Evolutionary conservation across 2,329 filamentous ascomycete genomes (phyloP).

Genomic region (Aureobasidium vineae): DNA sequence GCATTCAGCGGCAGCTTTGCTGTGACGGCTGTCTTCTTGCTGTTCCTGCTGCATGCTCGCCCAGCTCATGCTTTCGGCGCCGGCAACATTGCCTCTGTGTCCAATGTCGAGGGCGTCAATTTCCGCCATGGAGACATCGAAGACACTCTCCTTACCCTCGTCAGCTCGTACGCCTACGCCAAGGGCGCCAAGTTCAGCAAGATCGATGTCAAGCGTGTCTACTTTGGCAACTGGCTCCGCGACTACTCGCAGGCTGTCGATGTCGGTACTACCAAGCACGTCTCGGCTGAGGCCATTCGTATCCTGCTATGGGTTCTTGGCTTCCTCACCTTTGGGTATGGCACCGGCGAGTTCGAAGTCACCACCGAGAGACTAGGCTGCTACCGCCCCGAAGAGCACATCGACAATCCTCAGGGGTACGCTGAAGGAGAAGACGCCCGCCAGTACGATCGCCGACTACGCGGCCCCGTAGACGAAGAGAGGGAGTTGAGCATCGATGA

Average conservation of each 20-base stretch:
- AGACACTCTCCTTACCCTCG: conserved; percentile 44
- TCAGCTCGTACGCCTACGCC: conserved; percentile 26
- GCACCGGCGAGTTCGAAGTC: conserved; percentile 57
- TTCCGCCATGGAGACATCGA: conserved; percentile 56
- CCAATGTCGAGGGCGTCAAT: conserved; percentile 49
- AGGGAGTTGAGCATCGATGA: conserved; percentile 47
- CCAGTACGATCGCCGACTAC: conserved; percentile 74
- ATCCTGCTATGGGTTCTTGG: conserved; percentile 56
- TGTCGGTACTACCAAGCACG: conserved; percentile 53
- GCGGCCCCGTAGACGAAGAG: conserved; percentile 64
- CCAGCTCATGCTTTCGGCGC: conserved; percentile 48
- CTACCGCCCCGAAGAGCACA: conserved; percentile 55
- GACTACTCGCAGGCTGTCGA: conserved; percentile 58
- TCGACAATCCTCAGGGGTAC: conserved; percentile 38
- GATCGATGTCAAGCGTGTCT: conserved; percentile 39
- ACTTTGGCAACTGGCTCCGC: conserved; percentile 48
- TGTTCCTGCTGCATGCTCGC: conserved; percentile 28
- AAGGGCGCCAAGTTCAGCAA: conserved; percentile 40
- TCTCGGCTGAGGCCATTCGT: conserved; percentile 54
- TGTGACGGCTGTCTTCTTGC: conserved; percentile 13
- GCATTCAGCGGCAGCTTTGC: conserved; percentile 12
- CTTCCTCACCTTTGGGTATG: conserved; percentile 58
- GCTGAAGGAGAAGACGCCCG: conserved; percentile 64
- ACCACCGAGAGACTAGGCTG: conserved; percentile 53
- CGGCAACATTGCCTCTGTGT: conserved; percentile 48